Percentiles rank a stretch among this genome's conserved stretches.
Evolutionary conservation across 306 rosid species (phyloP).

Genomic region (Arachis stenosperma): DNA sequence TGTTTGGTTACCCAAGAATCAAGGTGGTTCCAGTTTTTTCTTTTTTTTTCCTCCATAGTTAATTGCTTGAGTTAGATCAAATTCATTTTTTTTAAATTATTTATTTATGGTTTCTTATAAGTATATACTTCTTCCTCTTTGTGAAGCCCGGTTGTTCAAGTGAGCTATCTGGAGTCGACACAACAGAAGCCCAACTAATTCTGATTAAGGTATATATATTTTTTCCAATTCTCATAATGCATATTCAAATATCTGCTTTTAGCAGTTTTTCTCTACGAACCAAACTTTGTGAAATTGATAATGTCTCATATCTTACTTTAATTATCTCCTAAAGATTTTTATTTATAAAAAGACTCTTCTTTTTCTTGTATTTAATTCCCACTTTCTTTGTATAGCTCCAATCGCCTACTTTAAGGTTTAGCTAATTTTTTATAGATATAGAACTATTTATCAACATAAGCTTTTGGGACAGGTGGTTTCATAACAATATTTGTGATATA

Average conservation of each 20-base stretch:
- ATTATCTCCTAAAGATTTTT: not conserved
- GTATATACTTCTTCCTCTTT: conserved; percentile 37
- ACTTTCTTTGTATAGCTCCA: conserved; percentile 14
- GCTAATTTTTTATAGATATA: conserved; percentile 10
- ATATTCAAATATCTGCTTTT: conserved; percentile 18
- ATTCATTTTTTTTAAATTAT: not conserved
- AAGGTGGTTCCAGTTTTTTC: conserved; percentile 2
- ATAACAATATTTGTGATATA: conserved; percentile 2
- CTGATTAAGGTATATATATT: conserved; percentile 72
- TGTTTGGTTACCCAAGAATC: conserved; percentile 24
- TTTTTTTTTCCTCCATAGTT: not conserved
- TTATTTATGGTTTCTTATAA: conserved; percentile 4
- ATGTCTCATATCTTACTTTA: not conserved
- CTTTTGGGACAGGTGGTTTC: too few species aligned
- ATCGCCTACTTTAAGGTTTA: conserved; percentile 21
- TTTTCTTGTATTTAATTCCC: not conserved
- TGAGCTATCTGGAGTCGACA: conserved; percentile 74
- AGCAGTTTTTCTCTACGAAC: not conserved
- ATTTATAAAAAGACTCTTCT: not conserved
- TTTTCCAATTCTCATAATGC: conserved; percentile 17
- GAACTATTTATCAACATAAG: too few species aligned
- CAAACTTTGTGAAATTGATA: conserved; percentile 12
- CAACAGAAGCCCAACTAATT: conserved; percentile 81
- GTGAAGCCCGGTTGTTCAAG: conserved; percentile 97
- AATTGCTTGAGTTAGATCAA: conserved; percentile 13